These are phyloP conservation scores for Anthoceros angustus DNA, from an alignment of 225 moss, liverwort and hornwort genomes.

Conservation along the genomic window DNA sequence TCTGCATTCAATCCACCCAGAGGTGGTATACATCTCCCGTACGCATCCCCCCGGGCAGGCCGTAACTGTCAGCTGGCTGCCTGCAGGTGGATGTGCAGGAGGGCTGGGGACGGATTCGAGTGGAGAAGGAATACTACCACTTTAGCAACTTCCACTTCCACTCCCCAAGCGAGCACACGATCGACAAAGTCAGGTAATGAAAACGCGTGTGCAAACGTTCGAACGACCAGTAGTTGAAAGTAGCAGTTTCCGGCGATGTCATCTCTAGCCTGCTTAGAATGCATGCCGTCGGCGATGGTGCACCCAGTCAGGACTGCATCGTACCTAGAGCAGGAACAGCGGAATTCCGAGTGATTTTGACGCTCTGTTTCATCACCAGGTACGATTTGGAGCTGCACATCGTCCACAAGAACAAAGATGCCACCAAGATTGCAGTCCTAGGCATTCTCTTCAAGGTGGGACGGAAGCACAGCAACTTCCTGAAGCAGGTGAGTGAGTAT, in stretches of 20 bases:
- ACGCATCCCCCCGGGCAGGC: too few relatives aligned
- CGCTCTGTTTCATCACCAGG: background rate
- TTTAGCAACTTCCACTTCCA: background rate
- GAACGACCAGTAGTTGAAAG: background rate
- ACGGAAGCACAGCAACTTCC: background rate
- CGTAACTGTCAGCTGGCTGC: background rate
- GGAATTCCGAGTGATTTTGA: background rate
- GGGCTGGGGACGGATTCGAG: background rate
- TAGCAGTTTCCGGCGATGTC: background rate
- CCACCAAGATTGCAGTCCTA: background rate
- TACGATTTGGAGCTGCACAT: background rate
- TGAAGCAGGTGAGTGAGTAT: background rate
- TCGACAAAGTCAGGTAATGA: background rate
- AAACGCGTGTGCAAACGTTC: background rate
- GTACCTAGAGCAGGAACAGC: background rate
- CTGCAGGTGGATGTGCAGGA: background rate
- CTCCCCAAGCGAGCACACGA: background rate
- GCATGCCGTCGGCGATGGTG: background rate
- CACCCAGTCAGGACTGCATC: background rate
- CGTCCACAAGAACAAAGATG: background rate
- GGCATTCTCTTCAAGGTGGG: background rate
- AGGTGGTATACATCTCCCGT: too few relatives aligned
- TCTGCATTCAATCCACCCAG: background rate
- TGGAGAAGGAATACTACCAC: background rate
- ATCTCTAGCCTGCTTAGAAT: background rate